These are phyloP conservation scores for Geoglossum glabrum DNA, from an alignment of 495 filamentous ascomycete genomes.

Conservation along the genomic window DNA sequence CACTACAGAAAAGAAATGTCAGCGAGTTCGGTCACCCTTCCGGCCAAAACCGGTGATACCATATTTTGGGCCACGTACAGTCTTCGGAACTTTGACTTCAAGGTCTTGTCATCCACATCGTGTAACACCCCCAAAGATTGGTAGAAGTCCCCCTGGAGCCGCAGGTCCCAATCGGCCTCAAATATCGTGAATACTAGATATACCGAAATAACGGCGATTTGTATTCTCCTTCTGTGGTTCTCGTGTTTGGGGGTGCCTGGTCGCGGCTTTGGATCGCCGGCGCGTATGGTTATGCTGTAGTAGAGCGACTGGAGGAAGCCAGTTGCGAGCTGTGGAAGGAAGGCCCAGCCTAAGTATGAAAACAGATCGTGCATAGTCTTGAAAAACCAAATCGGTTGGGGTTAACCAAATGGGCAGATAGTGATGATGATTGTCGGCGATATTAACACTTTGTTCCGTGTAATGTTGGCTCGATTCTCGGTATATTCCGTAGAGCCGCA, in stretches of 20 bases:
- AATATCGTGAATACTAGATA: slow-evolving; percentile 91
- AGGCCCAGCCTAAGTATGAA: slow-evolving; percentile 60
- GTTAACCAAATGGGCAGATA: no score
- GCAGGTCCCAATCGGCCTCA: slow-evolving; percentile 70
- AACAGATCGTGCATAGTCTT: slow-evolving; percentile 22
- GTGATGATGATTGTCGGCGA: not conserved
- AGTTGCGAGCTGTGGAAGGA: slow-evolving; percentile 68
- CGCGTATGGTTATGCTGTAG: slow-evolving; percentile 79
- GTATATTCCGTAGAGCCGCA: slow-evolving; percentile 1
- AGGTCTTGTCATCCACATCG: slow-evolving; percentile 45
- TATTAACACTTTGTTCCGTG: not conserved
- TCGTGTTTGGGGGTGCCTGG: slow-evolving; percentile 48
- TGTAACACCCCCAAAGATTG: slow-evolving; percentile 45
- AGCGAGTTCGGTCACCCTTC: not conserved
- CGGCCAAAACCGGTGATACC: not conserved
- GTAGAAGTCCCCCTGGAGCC: slow-evolving; percentile 55
- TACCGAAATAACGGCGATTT: slow-evolving; percentile 54
- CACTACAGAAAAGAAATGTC: slow-evolving; percentile 17
- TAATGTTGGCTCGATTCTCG: not conserved
- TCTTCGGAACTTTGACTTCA: slow-evolving; percentile 72
- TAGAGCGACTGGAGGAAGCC: slow-evolving; percentile 61
- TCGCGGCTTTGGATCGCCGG: slow-evolving; percentile 61
- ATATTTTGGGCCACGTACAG: slow-evolving; percentile 20
- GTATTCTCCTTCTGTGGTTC: slow-evolving; percentile 58
- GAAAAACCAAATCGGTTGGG: not conserved